Evolutionary conservation across 768 basidiomycete genomes (phyloP).

Genomic region (Baorangia bicolor): DNA sequence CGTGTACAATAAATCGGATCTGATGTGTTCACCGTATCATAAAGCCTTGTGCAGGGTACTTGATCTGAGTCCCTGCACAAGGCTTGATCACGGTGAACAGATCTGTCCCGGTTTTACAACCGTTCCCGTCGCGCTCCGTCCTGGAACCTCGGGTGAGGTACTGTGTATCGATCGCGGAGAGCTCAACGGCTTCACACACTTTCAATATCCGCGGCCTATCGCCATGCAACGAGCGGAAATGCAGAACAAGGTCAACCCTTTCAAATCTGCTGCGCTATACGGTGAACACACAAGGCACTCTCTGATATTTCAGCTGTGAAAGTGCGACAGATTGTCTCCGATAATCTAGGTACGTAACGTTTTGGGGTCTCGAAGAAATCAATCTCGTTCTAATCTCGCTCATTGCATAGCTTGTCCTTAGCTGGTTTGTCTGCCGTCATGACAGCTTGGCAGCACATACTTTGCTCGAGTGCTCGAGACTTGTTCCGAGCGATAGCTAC

Average conservation of each 20-base stretch:
- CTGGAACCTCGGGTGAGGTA: neutral
- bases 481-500: neutral
- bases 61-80: slow-evolving; percentile 4
- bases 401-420: neutral
- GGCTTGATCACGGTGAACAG: neutral
- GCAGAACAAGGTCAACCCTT: neutral
- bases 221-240: neutral
- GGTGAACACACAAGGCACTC: neutral
- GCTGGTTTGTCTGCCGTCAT: slow-evolving; percentile 4
- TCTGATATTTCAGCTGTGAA: neutral
- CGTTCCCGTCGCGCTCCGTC: slow-evolving; percentile 23
- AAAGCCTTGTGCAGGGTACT: no score
- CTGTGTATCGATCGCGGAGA: neutral
- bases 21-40: no score
- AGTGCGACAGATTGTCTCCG: neutral
- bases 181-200: neutral
- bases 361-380: neutral
- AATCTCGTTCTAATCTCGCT: neutral
- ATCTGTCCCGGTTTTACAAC: slow-evolving; percentile 2
- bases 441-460: slow-evolving; percentile 1
- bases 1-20: slow-evolving; percentile 18
- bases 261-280: neutral
- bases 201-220: slow-evolving; percentile 8
- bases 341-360: neutral
- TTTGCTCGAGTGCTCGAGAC: slow-evolving; percentile 2